Percentiles rank a stretch among this genome's conserved stretches.
Evolutionary conservation across 2,329 filamentous ascomycete species (phyloP).

Genomic region (Kalaharituber pfeilii): DNA sequence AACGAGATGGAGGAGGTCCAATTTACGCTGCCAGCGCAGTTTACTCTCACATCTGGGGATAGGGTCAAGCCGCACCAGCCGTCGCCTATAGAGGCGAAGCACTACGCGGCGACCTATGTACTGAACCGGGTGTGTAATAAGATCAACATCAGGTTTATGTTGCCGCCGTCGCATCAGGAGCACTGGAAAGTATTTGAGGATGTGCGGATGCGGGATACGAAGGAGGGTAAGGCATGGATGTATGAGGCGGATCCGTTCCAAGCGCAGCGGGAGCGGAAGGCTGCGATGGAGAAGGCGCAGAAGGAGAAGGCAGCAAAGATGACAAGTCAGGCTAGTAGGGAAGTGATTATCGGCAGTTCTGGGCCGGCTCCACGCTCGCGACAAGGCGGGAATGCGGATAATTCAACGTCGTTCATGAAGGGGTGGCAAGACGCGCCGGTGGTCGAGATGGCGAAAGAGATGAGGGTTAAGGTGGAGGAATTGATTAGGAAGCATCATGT

Average conservation of each 20-base stretch:
- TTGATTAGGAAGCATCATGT: constrained; percentile 59
- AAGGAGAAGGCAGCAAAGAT: constrained; percentile 56
- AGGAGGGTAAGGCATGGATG: constrained; percentile 67
- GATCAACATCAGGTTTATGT: constrained; percentile 86
- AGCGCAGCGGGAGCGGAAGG: constrained; percentile 59
- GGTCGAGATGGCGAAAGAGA: constrained; percentile 78
- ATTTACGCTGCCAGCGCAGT: constrained; percentile 51
- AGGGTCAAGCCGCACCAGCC: constrained; percentile 47
- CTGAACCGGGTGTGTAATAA: constrained; percentile 86
- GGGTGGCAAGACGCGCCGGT: constrained; percentile 74
- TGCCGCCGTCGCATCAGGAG: constrained; percentile 76
- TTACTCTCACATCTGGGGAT: constrained; percentile 44
- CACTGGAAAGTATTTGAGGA: constrained; percentile 83
- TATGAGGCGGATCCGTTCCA: constrained; percentile 92
- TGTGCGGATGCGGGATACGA: constrained; percentile 64
- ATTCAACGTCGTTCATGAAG: constrained; percentile 41
- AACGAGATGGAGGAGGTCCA: constrained; percentile 50
- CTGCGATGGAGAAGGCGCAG: constrained; percentile 54
- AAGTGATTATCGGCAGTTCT: constrained; percentile 33
- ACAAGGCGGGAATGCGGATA: constrained; percentile 17
- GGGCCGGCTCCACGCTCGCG: neutral
- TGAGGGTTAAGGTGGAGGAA: constrained; percentile 59
- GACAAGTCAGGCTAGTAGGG: constrained; percentile 47
- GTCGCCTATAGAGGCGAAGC: constrained; percentile 73
- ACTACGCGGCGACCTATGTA: constrained; percentile 83